A percentile compares a stretch with the other conserved stretches of the same genome.
Conservation (phyloP, 768 basidiomycete genomes). For the Auriscalpium microsporum region DNA sequence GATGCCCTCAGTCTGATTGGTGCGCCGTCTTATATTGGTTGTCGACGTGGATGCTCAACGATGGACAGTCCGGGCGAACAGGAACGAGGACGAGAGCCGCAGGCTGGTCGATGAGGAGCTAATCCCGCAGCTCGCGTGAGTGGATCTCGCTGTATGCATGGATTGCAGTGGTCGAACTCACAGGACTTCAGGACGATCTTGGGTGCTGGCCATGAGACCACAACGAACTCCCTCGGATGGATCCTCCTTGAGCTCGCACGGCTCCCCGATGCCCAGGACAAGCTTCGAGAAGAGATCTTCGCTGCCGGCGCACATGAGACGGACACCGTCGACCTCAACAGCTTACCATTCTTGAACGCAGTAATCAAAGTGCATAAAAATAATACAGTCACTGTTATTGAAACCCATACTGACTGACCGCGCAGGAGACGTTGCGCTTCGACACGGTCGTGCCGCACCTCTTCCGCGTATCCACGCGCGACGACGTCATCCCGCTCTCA, state of each 20-base stretch:
- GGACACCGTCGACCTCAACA: background rate
- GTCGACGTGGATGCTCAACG: background rate
- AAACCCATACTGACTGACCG: background rate
- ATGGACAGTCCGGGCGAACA: conserved; percentile 6
- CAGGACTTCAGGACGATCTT: conserved; percentile 4
- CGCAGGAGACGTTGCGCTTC: conserved; percentile 19
- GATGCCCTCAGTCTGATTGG: conserved; percentile 10
- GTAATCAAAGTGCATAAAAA: conserved; percentile 9
- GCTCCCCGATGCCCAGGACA: conserved; percentile 2
- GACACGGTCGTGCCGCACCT: conserved; percentile 14
- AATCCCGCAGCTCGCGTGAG: conserved; percentile 5
- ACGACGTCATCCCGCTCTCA: conserved; percentile 18
- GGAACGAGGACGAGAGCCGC: conserved; percentile 2
- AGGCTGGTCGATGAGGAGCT: conserved; percentile 7
- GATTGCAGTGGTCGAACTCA: background rate
- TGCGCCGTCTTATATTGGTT: background rate
- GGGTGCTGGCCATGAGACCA: conserved; percentile 8
- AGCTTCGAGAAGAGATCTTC: conserved; percentile 13
- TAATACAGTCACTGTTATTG: background rate
- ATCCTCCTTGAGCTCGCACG: conserved; percentile 8
- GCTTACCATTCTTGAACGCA: conserved; percentile 7
- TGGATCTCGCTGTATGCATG: background rate
- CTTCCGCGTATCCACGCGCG: conserved; percentile 13
- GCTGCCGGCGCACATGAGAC: background rate
- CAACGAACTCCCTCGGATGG: conserved; percentile 6